Percentiles rank a stretch among this genome's conserved stretches.
Conservation (phyloP, 768 basidiomycete genomes). For the Amylocystis lapponica region DNA sequence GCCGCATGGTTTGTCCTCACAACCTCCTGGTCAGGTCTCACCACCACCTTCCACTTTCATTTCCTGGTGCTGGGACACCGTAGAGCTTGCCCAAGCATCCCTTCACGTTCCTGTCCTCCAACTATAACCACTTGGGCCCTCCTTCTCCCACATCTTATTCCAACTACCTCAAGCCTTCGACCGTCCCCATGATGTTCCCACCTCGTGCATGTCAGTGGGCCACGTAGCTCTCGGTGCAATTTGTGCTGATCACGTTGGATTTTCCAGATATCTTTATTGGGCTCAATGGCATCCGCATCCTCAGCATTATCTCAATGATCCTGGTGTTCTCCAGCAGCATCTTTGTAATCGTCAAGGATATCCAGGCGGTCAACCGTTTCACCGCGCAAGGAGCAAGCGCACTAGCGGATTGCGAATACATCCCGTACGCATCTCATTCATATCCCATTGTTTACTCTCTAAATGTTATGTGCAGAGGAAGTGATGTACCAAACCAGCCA, state of each 20-base stretch:
- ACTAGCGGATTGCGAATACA: constrained; percentile 70
- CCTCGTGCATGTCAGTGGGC: constrained; percentile 42
- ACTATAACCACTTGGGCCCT: too few species aligned
- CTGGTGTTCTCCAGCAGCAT: constrained; percentile 80
- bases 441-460: background rate
- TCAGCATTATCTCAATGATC: constrained; percentile 75
- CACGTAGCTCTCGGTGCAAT: background rate
- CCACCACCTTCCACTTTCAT: constrained; percentile 8
- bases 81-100: too few species aligned
- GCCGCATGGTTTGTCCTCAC: background rate
- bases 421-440: constrained; percentile 44
- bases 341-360: constrained; percentile 64
- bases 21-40: constrained; percentile 12
- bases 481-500: constrained; percentile 86
- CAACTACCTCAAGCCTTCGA: constrained; percentile 2
- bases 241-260: background rate
- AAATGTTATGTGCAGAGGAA: constrained; percentile 37
- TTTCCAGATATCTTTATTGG: constrained; percentile 57
- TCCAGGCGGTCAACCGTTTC: constrained; percentile 70
- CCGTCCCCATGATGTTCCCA: constrained; percentile 30
- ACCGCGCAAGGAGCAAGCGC: constrained; percentile 37
- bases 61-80: constrained; percentile 25
- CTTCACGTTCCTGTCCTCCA: too few species aligned
- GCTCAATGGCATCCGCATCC: constrained; percentile 70
- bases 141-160: too few species aligned